Evolutionary conservation across 768 basidiomycete species (phyloP).

Genomic region (Amanita rubescens): DNA sequence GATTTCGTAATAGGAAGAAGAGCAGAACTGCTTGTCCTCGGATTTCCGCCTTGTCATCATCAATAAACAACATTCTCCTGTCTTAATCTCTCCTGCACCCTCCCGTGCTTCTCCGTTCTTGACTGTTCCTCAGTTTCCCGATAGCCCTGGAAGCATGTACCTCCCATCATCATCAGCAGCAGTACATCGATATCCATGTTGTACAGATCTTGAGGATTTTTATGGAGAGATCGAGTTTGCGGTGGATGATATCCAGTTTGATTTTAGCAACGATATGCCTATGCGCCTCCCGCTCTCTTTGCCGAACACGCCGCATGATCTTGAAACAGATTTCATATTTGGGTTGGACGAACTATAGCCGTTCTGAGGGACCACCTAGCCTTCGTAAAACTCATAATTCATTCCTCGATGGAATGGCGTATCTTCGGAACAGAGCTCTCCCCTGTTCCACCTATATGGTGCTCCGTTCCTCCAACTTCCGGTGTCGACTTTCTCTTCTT

Average conservation of each 20-base stretch:
- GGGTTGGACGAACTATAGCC: constrained; percentile 32
- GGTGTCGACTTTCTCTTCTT: too few species aligned
- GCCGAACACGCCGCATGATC: constrained; percentile 33
- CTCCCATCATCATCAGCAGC: constrained; percentile 32
- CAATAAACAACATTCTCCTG: constrained; percentile 13
- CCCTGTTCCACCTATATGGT: too few species aligned
- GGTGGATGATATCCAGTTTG: constrained; percentile 31
- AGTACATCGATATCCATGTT: neutral
- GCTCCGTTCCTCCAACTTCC: too few species aligned
- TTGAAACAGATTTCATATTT: constrained; percentile 31
- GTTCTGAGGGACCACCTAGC: too few species aligned
- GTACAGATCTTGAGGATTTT: constrained; percentile 10
- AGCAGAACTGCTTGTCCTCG: neutral
- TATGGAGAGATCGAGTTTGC: constrained; percentile 25
- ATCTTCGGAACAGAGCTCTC: too few species aligned
- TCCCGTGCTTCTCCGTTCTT: neutral
- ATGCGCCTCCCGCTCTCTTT: constrained; percentile 34
- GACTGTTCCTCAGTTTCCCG: neutral
- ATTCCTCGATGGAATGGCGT: too few species aligned
- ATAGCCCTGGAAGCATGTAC: constrained; percentile 25
- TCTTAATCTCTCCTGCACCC: neutral
- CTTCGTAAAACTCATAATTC: too few species aligned
- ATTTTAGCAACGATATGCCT: constrained; percentile 25
- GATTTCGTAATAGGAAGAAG: neutral
- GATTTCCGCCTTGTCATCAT: neutral